These are phyloP conservation scores for Monosporozyma solicola DNA, from an alignment of 805 yeast genomes.

Conservation along the genomic window DNA sequence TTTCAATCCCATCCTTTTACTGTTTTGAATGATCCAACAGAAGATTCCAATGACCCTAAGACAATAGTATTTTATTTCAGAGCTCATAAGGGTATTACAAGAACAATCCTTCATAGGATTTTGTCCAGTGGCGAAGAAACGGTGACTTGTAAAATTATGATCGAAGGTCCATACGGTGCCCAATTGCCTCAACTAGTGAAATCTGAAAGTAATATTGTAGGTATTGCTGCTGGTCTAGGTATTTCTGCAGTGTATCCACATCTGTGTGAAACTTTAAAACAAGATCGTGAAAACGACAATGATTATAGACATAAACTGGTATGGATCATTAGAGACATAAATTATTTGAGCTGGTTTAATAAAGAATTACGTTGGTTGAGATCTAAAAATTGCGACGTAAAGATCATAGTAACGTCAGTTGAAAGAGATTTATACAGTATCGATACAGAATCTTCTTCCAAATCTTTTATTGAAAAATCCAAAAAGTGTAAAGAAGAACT, in stretches of 20 bases:
- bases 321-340: slow-evolving; percentile 55
- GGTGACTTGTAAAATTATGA: slow-evolving; percentile 32
- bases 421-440: neutral
- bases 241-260: slow-evolving; percentile 43
- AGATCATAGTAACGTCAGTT: slow-evolving; percentile 2
- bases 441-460: neutral
- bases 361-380: slow-evolving; percentile 33
- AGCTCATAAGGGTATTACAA: slow-evolving; percentile 52
- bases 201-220: slow-evolving; percentile 33
- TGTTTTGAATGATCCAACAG: slow-evolving; percentile 33
- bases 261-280: slow-evolving; percentile 24
- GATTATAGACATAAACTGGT: slow-evolving; percentile 34
- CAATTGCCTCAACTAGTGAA: slow-evolving; percentile 29
- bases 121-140: slow-evolving; percentile 24
- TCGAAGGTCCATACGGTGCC: slow-evolving; percentile 61
- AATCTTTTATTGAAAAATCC: neutral
- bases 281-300: slow-evolving; percentile 5
- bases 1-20: slow-evolving; percentile 69
- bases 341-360: slow-evolving; percentile 41
- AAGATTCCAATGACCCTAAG: slow-evolving; percentile 22
- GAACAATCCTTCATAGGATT: slow-evolving; percentile 30
- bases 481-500: slow-evolving; percentile 5
- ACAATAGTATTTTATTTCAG: slow-evolving; percentile 37
- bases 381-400: slow-evolving; percentile 24
- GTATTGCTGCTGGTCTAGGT: slow-evolving; percentile 46